Evolutionary conservation across 495 filamentous ascomycete genomes (phyloP).

Genomic region (Patellaria atrata): DNA sequence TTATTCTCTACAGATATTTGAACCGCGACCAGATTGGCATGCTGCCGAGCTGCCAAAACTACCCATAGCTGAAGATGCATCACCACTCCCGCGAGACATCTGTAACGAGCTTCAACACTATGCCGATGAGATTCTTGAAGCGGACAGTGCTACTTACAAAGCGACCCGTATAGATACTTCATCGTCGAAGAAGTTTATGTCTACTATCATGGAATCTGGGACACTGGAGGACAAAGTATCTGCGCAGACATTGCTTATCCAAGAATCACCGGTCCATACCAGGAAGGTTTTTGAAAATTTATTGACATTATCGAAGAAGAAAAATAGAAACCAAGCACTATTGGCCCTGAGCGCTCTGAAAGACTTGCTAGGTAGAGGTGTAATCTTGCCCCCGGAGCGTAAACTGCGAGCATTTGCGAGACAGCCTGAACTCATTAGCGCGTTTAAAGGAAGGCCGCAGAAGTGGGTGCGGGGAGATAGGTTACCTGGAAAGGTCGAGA

Average conservation of each 20-base stretch:
- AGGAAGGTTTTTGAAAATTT: conserved; percentile 75
- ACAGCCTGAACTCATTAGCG: conserved; percentile 59
- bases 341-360: conserved; percentile 81
- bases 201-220: conserved; percentile 90
- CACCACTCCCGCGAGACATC: conserved; percentile 38
- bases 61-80: conserved; percentile 32
- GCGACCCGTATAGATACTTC: conserved; percentile 39
- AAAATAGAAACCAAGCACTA: conserved; percentile 85
- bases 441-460: conserved; percentile 42
- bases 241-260: conserved; percentile 78
- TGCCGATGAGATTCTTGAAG: conserved; percentile 57
- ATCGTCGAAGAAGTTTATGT: conserved; percentile 85
- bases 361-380: conserved; percentile 80
- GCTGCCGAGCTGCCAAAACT: conserved; percentile 46
- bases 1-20: conserved; percentile 44
- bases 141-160: conserved; percentile 53
- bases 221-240: conserved; percentile 95
- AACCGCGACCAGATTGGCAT: conserved; percentile 79
- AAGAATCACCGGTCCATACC: conserved; percentile 91
- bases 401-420: conserved; percentile 65
- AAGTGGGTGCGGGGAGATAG: conserved; percentile 51
- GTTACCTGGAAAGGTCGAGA: conserved; percentile 54
- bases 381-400: conserved; percentile 66
- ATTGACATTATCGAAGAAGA: conserved; percentile 66
- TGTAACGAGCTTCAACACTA: conserved; percentile 61